A percentile compares a stretch with the other conserved stretches of the same genome.
Evolutionary conservation across 2,329 filamentous ascomycete genomes (phyloP).

Genomic region (Xylariales sp.): DNA sequence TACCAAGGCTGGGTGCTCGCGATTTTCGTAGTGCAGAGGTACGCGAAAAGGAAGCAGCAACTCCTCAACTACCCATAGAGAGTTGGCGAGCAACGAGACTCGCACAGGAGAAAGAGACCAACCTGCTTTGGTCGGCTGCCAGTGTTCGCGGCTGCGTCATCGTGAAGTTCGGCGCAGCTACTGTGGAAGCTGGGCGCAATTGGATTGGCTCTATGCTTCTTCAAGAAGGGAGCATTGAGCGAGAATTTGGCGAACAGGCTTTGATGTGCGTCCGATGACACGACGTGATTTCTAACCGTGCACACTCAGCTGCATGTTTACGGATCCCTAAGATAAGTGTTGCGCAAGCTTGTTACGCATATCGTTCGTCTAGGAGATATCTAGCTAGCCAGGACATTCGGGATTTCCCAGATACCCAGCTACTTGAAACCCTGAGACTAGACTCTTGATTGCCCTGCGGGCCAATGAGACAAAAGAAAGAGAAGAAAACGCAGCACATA

Average conservation of each 20-base stretch:
- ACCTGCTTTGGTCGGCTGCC: slow-evolving; percentile 84
- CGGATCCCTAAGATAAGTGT: neutral
- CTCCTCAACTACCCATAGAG: slow-evolving; percentile 56
- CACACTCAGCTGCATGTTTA: neutral
- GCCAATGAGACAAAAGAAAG: neutral
- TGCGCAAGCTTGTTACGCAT: neutral
- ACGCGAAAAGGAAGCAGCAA: slow-evolving; percentile 55
- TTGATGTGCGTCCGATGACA: slow-evolving; percentile 75
- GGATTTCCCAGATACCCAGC: too few relatives aligned
- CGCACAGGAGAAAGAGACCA: slow-evolving; percentile 66
- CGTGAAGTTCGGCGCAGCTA: slow-evolving; percentile 88
- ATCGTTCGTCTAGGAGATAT: neutral
- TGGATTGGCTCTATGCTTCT: slow-evolving; percentile 84
- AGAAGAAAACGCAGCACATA: too few relatives aligned
- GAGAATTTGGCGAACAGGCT: slow-evolving; percentile 82
- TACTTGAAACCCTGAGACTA: neutral
- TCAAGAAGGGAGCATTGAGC: slow-evolving; percentile 77
- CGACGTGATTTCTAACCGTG: slow-evolving; percentile 46
- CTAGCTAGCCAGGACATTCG: neutral
- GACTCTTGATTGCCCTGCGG: neutral
- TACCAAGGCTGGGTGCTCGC: slow-evolving; percentile 84
- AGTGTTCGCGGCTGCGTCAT: slow-evolving; percentile 84
- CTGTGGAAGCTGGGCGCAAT: slow-evolving; percentile 81
- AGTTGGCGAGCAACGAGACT: slow-evolving; percentile 68
- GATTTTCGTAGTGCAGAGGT: slow-evolving; percentile 73